A percentile compares a stretch with the other conserved stretches of the same genome.
phyloP scores from a whole-genome alignment of 805 yeast species.

The Saccharomycopsis olivae region DNA sequence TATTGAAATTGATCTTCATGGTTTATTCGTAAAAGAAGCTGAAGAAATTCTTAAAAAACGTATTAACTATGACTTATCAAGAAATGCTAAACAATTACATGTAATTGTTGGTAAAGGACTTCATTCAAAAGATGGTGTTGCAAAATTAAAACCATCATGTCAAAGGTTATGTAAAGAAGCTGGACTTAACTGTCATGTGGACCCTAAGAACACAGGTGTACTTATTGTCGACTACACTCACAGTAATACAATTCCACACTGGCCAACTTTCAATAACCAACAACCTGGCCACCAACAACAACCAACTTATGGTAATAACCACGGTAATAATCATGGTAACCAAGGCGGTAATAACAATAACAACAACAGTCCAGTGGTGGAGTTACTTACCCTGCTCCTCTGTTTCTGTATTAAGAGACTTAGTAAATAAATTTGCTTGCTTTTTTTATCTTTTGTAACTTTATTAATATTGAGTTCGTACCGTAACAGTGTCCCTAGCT shows the following conservation, averaged over 20 bases:
- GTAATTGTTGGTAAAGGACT: constrained; percentile 92
- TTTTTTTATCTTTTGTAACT: constrained; percentile 5
- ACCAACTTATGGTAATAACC: constrained; percentile 21
- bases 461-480: constrained; percentile 9
- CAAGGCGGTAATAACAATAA: constrained; percentile 20
- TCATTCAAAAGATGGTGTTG: constrained; percentile 73
- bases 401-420: constrained; percentile 27
- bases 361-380: constrained; percentile 18
- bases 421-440: constrained; percentile 2
- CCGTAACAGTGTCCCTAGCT: constrained; percentile 12
- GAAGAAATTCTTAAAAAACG: constrained; percentile 64
- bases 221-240: constrained; percentile 36
- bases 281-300: constrained; percentile 22
- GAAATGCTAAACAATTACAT: constrained; percentile 50
- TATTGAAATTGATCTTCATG: constrained; percentile 90
- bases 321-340: constrained; percentile 20
- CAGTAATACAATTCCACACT: constrained; percentile 14
- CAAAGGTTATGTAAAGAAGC: constrained; percentile 66
- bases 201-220: constrained; percentile 72
- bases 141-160: constrained; percentile 84
- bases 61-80: constrained; percentile 47
- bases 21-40: constrained; percentile 84
- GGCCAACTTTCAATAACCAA: constrained; percentile 22
- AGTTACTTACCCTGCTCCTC: constrained; percentile 23
- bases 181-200: constrained; percentile 48